Conservation (phyloP, 768 basidiomycete species). For the Termitomyces sp. region DNA sequence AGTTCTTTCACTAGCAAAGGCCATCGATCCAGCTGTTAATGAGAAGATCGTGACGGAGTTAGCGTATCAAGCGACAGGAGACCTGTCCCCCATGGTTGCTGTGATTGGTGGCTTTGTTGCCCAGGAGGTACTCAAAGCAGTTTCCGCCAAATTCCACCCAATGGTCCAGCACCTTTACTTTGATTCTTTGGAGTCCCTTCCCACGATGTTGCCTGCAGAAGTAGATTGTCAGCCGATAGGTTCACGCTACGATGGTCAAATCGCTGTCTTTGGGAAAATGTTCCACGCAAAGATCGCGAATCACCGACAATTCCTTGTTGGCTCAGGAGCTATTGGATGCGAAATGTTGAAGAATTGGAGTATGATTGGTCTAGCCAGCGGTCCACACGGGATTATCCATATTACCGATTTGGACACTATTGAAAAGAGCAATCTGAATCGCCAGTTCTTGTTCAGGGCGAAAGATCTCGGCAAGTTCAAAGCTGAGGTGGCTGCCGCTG, state of each 20-base stretch:
- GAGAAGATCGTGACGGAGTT: constrained; percentile 82
- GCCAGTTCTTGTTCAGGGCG: constrained; percentile 95
- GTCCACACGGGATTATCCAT: constrained; percentile 73
- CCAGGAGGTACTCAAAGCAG: constrained; percentile 95
- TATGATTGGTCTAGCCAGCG: constrained; percentile 92
- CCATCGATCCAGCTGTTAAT: constrained; percentile 67
- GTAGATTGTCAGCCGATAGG: constrained; percentile 76
- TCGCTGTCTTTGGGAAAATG: constrained; percentile 89
- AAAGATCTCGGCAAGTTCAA: constrained; percentile 98
- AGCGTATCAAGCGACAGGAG: constrained; percentile 87
- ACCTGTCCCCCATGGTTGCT: constrained; percentile 84
- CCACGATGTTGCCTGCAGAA: constrained; percentile 68
- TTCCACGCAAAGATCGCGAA: constrained; percentile 93
- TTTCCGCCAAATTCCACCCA: constrained; percentile 97
- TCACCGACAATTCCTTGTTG: constrained; percentile 93
- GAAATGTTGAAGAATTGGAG: constrained; percentile 99
- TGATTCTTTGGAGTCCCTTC: constrained; percentile 94
- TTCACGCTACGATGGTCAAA: constrained; percentile 88
- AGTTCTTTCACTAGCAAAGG: constrained; percentile 74
- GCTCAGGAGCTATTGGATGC: constrained; percentile 98
- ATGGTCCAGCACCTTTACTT: constrained; percentile 95
- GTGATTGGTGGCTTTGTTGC: constrained; percentile 97
- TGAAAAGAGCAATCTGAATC: constrained; percentile 97
- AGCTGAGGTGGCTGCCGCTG: constrained; percentile 86
- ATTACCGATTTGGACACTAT: constrained; percentile 98